A percentile compares a stretch with the other conserved stretches of the same genome.
Evolutionary conservation across 768 basidiomycete genomes (phyloP).

Genomic region (Lentinula sp.): DNA sequence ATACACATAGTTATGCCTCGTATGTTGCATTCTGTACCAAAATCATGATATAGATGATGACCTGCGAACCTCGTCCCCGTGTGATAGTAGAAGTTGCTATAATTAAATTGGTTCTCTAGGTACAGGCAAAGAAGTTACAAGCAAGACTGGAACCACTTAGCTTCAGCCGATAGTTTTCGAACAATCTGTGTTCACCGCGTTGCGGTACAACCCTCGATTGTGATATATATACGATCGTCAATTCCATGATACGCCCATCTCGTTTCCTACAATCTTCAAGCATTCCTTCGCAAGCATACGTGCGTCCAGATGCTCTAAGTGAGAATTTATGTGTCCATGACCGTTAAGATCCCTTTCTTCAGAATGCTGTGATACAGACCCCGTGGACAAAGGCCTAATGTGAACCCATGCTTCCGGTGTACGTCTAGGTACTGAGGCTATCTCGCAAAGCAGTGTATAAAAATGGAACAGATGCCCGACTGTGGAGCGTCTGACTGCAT

Average conservation of each 20-base stretch:
- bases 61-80: no score
- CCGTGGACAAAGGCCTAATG: not conserved
- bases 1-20: no score
- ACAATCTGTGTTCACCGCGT: no score
- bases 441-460: constrained; percentile 72
- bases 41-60: no score
- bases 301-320: constrained; percentile 51
- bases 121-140: no score
- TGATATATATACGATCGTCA: not conserved
- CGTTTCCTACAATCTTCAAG: constrained; percentile 63
- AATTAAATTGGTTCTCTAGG: no score
- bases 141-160: no score
- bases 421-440: constrained; percentile 65
- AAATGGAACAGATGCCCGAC: constrained; percentile 88
- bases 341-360: constrained; percentile 8
- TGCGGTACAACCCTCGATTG: no score
- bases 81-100: no score
- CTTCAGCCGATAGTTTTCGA: no score
- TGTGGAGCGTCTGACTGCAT: constrained; percentile 68
- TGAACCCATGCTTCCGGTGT: constrained; percentile 64
- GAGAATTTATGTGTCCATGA: constrained; percentile 15
- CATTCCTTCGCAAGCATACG: constrained; percentile 60
- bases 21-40: no score
- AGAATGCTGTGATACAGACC: not conserved
- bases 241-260: constrained; percentile 47